Base-by-base conservation (phyloP, 2,329 filamentous ascomycete species). In the Cyanodermella asteris region DNA sequence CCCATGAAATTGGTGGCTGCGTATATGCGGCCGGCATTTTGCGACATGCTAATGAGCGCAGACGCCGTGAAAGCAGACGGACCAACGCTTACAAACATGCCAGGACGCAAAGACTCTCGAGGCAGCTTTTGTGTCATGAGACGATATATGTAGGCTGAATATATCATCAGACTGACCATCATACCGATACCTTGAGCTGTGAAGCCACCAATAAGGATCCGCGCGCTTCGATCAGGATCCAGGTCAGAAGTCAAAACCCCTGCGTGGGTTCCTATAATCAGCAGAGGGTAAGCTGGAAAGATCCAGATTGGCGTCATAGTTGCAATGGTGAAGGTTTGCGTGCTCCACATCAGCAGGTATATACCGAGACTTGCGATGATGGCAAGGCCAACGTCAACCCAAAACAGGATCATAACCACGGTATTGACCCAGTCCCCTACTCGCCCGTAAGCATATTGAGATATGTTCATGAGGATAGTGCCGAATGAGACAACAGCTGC, bases 291-390 rank as follows among this genome's bases (percentile, higher is more conserved):
- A 1, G 73, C 76, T 0, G 77, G 78, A 35, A 87, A 87, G 27
- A 84, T 80, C 77, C 77, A 87, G 11, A 80, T 68, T 0, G 77
- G 77, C 1, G 77, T 87, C 78, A 90, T 87, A 26, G 69, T 69
- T 17, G 76, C 72, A 23, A 87, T 76, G 0, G 78, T 70, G 36
- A 68, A 70, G 3, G 62, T 66, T 31, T 64, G 61, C 1, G 64
- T 71, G 2, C 61, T 66, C 65, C 65, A 71, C 42, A 84, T 54
- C 20, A 74, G 61, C 9, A 84, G 54, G 39, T 84, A 87, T 26
- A 87, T 70, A 5, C 63, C 64, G 8, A 71, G 62, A 26, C 72
- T 76, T 22, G 69, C 61, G 8, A 65, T 37, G 10, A 77, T 53
- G n/a, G 74, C 72, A 21, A 80, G 43, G 3, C 57, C 61, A 27